Evolutionary conservation across 2,329 filamentous ascomycete species (phyloP), one percentile per base, ranked within the genome.

Genomic region (Erysiphe neolycopersici): DNA sequence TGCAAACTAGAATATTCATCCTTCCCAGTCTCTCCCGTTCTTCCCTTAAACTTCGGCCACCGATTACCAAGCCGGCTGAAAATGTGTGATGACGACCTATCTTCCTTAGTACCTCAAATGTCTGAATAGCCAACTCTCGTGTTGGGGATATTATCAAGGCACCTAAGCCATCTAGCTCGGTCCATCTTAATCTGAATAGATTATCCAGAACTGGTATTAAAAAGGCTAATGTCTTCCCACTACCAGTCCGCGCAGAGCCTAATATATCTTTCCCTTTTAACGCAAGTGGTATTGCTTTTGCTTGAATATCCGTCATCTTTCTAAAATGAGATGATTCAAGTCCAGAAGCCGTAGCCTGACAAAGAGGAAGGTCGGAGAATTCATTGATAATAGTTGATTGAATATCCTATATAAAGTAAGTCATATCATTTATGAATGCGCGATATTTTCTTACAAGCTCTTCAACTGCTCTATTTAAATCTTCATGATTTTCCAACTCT

Each of bases 1-100:
- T 98, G 55, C 85, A 92, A 10, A 98, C 83, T 22, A 98, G 63
- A 41, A 98, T 95, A 57, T 95, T 98, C 87, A 98, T 95, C 49
- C 83, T 73, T 3, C 73, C 72, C 47, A 98, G 58, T 31, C 85
- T 71, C 52, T 91, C 81, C 19, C 81, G 75, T 61, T 98, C 73
- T 52, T 94, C 85, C 55, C 80, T 76, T 53, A 94, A 57, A 57
- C 71, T 85, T 66, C 92, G 93, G 36, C 89, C 89, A 36, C 89
- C 89, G 53, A 95, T 95, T 10, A 98, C 73, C 53, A 95, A 61
- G 0, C 89, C 89, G 0, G 89, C 89, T 0, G 87, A 92, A 58
- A 95, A 94, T 47, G 73, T 68, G 59, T 98, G 87, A 46, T 87
- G 75, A 45, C 81, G 72, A 38, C 89, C 89, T 46, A 98, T 73